Evolutionary conservation across 202 grass and related monocot genomes (phyloP), one percentile per base, ranked within the genome.

Genomic region (Saccharum hybrid): DNA sequence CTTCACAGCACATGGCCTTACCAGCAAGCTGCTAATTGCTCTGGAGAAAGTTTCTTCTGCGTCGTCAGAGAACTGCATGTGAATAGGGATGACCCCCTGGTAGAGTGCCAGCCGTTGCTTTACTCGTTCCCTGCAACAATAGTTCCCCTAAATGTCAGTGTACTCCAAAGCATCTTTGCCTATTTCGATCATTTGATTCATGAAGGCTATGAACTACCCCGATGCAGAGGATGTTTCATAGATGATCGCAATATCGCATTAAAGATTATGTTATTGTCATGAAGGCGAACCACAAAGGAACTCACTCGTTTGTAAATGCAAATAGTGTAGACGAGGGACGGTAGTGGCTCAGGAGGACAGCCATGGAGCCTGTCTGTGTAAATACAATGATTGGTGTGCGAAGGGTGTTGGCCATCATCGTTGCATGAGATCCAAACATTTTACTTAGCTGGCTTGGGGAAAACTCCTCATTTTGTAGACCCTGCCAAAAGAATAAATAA

Each of bases 331-430:
- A 96, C 2, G 71, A 89, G 54, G 96, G 96, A 2, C 93, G 93
- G 71, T 93, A 99, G 79, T 99, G 93, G 88, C 96, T 99, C 43
- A 99, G 77, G 74, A 96, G 93, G 42, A 92, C 84, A 72, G 93
- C 93, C 96, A 98, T 98, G 77, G 96, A 98, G 43, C 96, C 93
- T 18, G 91, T 94, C 75, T 86, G 96, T 84, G 96, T 98, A 90
- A 98, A 98, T 85, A 98, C 96, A 82, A 98, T 94, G 42, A 98
- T 92, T 38, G 91, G 87, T 36, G 93, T 98, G 28, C 76, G 12
- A 11, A 96, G 93, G 63, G 96, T 94, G 78, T 98, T 94, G 0
- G 91, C 93, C 93, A 98, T 96, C 84, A 83, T 92, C 2, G 96
- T 96, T 83, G 96, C 86, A 93, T 99, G 96, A 36, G 87, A 92